A percentile compares a stretch with the other conserved stretches of the same genome.
Evolutionary conservation across 805 yeast genomes (phyloP).

Genomic region (Teunomyces atbi): DNA sequence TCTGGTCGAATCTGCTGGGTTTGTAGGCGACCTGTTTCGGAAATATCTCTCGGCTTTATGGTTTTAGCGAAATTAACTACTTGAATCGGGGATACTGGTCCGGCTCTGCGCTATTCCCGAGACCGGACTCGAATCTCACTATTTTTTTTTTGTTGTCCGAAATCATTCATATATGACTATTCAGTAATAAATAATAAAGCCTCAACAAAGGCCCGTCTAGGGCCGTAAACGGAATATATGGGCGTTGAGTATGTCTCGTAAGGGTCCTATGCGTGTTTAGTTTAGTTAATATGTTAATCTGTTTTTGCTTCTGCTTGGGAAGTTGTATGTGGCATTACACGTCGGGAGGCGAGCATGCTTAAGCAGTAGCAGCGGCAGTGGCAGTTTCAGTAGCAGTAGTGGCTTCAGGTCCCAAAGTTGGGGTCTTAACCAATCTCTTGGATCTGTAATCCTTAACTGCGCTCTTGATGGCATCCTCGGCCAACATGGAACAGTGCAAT

Average conservation of each 20-base stretch:
- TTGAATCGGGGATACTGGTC: neutral
- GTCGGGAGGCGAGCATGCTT: neutral
- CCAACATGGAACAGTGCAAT: conserved; percentile 96
- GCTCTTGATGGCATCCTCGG: conserved; percentile 97
- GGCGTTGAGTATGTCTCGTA: neutral
- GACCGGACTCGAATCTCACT: neutral
- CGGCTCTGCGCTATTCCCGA: conserved; percentile 3
- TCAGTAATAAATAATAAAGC: conserved; percentile 2
- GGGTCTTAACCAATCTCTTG: conserved; percentile 58
- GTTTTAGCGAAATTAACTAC: conserved; percentile 6
- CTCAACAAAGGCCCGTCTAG: conserved; percentile 2
- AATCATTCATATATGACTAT: conserved; percentile 2
- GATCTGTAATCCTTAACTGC: conserved; percentile 93
- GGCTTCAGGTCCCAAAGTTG: conserved; percentile 51
- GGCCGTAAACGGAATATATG: conserved; percentile 2
- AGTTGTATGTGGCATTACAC: neutral
- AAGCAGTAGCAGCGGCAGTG: conserved; percentile 12
- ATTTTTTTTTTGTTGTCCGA: neutral
- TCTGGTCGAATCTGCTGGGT: conserved; percentile 22
- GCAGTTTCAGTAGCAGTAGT: neutral
- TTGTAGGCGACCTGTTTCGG: conserved; percentile 27
- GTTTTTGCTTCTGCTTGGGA: neutral
- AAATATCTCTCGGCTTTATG: conserved; percentile 21
- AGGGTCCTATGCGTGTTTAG: neutral
- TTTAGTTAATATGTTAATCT: neutral